Conservation (phyloP, 768 basidiomycete genomes). For the Leucosporidium scottii region DNA sequence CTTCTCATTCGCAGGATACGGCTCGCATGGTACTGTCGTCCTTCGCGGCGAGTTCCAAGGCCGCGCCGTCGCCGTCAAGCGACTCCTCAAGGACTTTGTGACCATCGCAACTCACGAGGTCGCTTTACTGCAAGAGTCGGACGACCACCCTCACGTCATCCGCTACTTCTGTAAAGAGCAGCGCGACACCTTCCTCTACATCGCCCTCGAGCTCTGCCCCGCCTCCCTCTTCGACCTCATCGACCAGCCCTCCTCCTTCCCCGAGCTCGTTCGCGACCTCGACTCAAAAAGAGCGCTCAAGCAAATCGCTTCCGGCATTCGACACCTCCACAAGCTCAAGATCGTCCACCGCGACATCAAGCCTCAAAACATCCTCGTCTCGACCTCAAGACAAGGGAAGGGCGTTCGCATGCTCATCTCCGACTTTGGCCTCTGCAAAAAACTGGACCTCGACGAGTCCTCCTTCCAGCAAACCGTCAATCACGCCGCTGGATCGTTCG, state of each 20-base stretch:
- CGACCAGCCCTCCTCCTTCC: slow-evolving; percentile 63
- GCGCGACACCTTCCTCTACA: slow-evolving; percentile 88
- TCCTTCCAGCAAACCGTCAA: slow-evolving; percentile 89
- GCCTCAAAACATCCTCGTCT: slow-evolving; percentile 92
- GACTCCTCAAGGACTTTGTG: slow-evolving; percentile 88
- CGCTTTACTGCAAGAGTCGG: slow-evolving; percentile 85
- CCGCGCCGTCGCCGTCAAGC: slow-evolving; percentile 95
- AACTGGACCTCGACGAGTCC: slow-evolving; percentile 89
- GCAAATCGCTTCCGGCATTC: slow-evolving; percentile 78
- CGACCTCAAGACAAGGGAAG: slow-evolving; percentile 47
- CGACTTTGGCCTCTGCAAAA: slow-evolving; percentile 95
- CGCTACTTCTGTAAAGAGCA: slow-evolving; percentile 97
- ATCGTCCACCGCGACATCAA: slow-evolving; percentile 98
- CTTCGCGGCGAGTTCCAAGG: slow-evolving; percentile 92
- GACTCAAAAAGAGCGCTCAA: slow-evolving; percentile 79
- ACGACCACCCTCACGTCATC: slow-evolving; percentile 98
- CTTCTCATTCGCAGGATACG: slow-evolving; percentile 57
- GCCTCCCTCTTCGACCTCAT: slow-evolving; percentile 81
- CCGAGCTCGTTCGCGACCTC: slow-evolving; percentile 69
- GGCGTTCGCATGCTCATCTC: slow-evolving; percentile 81
- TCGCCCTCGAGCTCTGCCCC: slow-evolving; percentile 90
- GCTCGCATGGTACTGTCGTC: slow-evolving; percentile 94
- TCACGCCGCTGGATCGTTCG: slow-evolving; percentile 86
- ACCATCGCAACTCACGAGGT: slow-evolving; percentile 92
- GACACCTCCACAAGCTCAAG: slow-evolving; percentile 86